A percentile compares a stretch with the other conserved stretches of the same genome.
These are phyloP conservation scores for Rhodomyrtus psidioides DNA, from an alignment of 441 rosid species.

Conservation along the genomic window DNA sequence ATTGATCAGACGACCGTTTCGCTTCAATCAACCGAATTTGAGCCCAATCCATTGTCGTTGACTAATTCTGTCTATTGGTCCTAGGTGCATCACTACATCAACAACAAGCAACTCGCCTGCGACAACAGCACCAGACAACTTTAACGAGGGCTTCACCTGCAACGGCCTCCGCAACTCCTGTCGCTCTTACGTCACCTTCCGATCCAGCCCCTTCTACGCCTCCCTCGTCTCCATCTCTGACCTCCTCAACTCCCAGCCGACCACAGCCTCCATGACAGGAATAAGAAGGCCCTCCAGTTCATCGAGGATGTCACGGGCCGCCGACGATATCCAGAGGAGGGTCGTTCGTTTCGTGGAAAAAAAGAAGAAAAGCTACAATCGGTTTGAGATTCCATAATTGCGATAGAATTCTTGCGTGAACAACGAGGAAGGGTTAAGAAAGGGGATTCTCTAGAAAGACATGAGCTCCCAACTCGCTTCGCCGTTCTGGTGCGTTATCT, in stretches of 20 bases:
- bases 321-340: slow-evolving; percentile 64
- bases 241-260: slow-evolving; percentile 33
- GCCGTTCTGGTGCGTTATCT: too few relatives aligned
- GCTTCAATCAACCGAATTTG: too few relatives aligned
- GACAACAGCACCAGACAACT: not conserved
- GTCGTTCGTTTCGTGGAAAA: slow-evolving; percentile 12
- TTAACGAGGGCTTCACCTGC: slow-evolving; percentile 49
- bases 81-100: too few relatives aligned
- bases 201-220: slow-evolving; percentile 42
- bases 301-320: slow-evolving; percentile 69
- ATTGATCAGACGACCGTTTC: too few relatives aligned
- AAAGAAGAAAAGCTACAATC: too few relatives aligned
- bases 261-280: slow-evolving; percentile 39
- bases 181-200: slow-evolving; percentile 69
- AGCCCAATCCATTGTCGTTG: too few relatives aligned
- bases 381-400: too few relatives aligned
- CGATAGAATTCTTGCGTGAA: too few relatives aligned
- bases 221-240: slow-evolving; percentile 28
- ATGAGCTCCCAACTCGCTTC: too few relatives aligned
- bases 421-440: too few relatives aligned
- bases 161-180: slow-evolving; percentile 44
- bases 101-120: slow-evolving; percentile 10
- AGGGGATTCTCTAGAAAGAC: too few relatives aligned
- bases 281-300: slow-evolving; percentile 47
- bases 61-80: too few relatives aligned